Conservation (phyloP, 306 rosid species). For the Ochetophila trinervis region DNA sequence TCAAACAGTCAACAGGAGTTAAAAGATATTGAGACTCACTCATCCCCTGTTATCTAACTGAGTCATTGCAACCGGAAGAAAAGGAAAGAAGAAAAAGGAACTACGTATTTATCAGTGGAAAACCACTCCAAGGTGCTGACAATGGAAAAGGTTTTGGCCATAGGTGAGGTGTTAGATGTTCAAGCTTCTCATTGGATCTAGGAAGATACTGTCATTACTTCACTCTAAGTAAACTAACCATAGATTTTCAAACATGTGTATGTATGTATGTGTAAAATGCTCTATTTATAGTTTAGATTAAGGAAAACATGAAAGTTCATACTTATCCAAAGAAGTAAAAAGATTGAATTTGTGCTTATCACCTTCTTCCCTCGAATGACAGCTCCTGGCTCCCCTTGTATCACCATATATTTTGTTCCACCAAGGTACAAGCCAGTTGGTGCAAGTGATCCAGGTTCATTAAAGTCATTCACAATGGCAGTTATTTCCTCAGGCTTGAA, state of each 20-base stretch:
- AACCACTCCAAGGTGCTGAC: background rate
- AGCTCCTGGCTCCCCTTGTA: constrained; percentile 79
- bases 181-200: background rate
- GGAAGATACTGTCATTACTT: too few relatives aligned
- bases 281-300: background rate
- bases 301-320: background rate
- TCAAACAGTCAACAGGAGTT: too few relatives aligned
- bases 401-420: constrained; percentile 85
- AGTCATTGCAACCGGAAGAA: too few relatives aligned
- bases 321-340: background rate
- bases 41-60: too few relatives aligned
- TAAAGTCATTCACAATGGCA: constrained; percentile 54
- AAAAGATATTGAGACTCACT: too few relatives aligned
- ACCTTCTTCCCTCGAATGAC: constrained; percentile 92
- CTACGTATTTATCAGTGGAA: background rate
- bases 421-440: constrained; percentile 77
- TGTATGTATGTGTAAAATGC: background rate
- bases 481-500: constrained; percentile 67
- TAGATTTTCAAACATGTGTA: too few relatives aligned
- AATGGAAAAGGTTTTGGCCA: too few relatives aligned
- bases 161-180: background rate
- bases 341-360: background rate
- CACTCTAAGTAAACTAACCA: background rate
- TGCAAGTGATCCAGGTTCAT: constrained; percentile 82
- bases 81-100: too few relatives aligned